phyloP scores from a whole-genome alignment of 164 flowering plant species.

The Paratinospora sagittata region DNA sequence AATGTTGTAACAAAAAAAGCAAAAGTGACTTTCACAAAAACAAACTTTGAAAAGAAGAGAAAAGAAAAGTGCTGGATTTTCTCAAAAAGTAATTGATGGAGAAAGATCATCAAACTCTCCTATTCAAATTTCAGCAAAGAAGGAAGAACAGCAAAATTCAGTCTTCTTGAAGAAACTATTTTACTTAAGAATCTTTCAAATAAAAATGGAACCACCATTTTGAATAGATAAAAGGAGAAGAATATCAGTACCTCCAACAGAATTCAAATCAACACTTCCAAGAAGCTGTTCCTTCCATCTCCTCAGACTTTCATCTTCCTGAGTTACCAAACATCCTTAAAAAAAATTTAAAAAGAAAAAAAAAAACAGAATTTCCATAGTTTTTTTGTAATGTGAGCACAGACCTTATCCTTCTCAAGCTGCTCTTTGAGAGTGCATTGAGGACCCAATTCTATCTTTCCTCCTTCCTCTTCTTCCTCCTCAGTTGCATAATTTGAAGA shows the following conservation, averaged over 20 bases:
- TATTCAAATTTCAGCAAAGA: not conserved
- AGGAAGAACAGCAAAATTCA: no score
- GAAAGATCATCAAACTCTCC: not conserved
- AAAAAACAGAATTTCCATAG: not conserved
- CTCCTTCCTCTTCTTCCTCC: conserved; percentile 47
- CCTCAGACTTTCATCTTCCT: conserved; percentile 37
- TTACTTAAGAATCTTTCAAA: no score
- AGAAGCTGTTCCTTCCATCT: conserved; percentile 39
- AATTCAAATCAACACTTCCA: conserved; percentile 28
- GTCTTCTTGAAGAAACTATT: no score
- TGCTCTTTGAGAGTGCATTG: conserved; percentile 63
- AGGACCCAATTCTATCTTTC: conserved; percentile 65
- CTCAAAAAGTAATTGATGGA: not conserved
- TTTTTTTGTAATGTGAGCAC: not conserved
- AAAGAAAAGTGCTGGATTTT: not conserved
- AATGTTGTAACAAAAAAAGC: not conserved
- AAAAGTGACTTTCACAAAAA: not conserved
- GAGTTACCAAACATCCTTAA: not conserved
- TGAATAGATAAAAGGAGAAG: no score
- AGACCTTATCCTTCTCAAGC: conserved; percentile 76
- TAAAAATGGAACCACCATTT: no score
- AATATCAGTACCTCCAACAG: conserved; percentile 26
- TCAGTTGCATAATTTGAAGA: conserved; percentile 39
- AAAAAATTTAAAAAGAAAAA: not conserved
- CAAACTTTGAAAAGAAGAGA: not conserved